These are phyloP conservation scores for Rhizopogon vinicolor DNA, from an alignment of 768 basidiomycete species.

Conservation along the genomic window DNA sequence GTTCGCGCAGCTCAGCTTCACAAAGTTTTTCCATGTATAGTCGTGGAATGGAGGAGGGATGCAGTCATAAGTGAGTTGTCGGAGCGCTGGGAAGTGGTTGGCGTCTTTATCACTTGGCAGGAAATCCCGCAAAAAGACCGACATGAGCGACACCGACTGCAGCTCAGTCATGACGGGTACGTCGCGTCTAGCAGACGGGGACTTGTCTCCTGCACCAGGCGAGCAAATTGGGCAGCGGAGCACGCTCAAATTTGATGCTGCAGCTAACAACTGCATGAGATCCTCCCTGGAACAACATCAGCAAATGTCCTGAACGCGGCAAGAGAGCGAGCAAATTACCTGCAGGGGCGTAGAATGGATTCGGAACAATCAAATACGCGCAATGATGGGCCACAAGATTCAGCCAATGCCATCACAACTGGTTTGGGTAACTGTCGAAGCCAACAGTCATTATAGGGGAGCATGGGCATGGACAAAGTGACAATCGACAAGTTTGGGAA, in stretches of 20 bases:
- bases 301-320: not conserved
- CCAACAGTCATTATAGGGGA: slow-evolving; percentile 20
- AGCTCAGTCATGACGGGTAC: slow-evolving; percentile 23
- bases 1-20: slow-evolving; percentile 20
- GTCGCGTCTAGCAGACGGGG: slow-evolving; percentile 12
- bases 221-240: slow-evolving; percentile 25
- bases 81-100: slow-evolving; percentile 24
- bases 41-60: slow-evolving; percentile 25
- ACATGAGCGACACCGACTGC: slow-evolving; percentile 21
- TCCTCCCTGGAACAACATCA: slow-evolving; percentile 16
- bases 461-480: slow-evolving; percentile 22
- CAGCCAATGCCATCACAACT: slow-evolving; percentile 16
- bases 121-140: slow-evolving; percentile 25
- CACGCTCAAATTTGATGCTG: slow-evolving; percentile 21
- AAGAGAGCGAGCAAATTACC: slow-evolving; percentile 10
- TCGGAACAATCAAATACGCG: slow-evolving; percentile 26
- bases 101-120: slow-evolving; percentile 21
- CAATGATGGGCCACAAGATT: slow-evolving; percentile 22
- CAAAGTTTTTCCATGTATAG: slow-evolving; percentile 21
- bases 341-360: slow-evolving; percentile 24
- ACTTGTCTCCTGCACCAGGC: slow-evolving; percentile 17
- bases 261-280: slow-evolving; percentile 20
- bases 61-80: slow-evolving; percentile 27
- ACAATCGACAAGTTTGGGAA: slow-evolving; percentile 21
- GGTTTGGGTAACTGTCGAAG: slow-evolving; percentile 19